A percentile compares a stretch with the other conserved stretches of the same genome.
phyloP scores from a whole-genome alignment of 805 yeast species.

The Suhomyces sp. region DNA sequence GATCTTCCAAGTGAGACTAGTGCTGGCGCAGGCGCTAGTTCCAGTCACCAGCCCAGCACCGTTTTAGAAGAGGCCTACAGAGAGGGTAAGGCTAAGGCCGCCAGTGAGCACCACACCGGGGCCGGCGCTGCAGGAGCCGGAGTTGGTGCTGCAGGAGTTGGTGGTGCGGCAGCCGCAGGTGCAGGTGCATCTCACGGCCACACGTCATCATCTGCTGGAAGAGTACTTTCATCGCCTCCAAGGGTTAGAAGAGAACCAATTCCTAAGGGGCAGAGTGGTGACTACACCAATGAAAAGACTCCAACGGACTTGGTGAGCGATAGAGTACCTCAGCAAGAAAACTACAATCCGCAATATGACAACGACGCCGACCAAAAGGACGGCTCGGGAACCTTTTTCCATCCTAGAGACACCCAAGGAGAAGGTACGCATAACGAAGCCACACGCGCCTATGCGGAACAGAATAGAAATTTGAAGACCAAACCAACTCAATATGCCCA shows the following conservation, averaged over 20 bases:
- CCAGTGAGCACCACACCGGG: background rate
- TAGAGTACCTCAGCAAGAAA: conserved; percentile 13
- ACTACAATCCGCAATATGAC: conserved; percentile 26
- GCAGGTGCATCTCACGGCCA: background rate
- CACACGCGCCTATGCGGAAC: conserved; percentile 19
- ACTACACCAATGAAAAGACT: conserved; percentile 30
- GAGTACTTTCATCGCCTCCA: conserved; percentile 31
- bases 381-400: conserved; percentile 33
- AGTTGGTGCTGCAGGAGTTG: background rate
- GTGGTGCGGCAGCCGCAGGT: background rate
- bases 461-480: conserved; percentile 19
- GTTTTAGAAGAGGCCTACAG: conserved; percentile 17
- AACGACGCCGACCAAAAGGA: conserved; percentile 25
- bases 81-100: conserved; percentile 15
- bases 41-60: background rate
- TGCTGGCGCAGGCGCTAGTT: conserved; percentile 1
- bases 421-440: conserved; percentile 24
- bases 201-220: conserved; percentile 16
- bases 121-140: background rate
- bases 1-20: background rate
- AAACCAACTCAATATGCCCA: conserved; percentile 19
- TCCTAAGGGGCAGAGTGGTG: conserved; percentile 28
- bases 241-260: conserved; percentile 26
- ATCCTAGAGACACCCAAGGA: conserved; percentile 38
- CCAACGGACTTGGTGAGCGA: conserved; percentile 26